Evolutionary conservation across 805 yeast species (phyloP).

Genomic region (Clavispora phyllophila): DNA sequence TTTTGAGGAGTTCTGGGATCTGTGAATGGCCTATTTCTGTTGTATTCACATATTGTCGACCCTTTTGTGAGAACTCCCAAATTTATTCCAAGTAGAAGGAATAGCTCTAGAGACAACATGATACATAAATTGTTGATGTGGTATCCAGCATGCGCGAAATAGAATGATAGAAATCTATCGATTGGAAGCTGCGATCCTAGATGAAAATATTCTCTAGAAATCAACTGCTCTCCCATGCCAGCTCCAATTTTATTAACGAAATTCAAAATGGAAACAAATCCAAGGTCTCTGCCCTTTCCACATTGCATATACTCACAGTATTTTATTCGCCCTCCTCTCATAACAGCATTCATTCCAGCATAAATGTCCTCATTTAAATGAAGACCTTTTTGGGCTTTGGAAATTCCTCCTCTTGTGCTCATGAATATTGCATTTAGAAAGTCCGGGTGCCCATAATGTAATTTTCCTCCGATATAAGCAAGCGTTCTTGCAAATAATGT

Average conservation of each 20-base stretch:
- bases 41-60: constrained; percentile 61
- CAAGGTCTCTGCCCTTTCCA: constrained; percentile 88
- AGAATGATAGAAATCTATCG: constrained; percentile 77
- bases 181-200: constrained; percentile 76
- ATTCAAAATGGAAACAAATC: constrained; percentile 80
- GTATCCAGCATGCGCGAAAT: constrained; percentile 85
- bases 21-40: constrained; percentile 60
- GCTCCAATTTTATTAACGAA: constrained; percentile 88
- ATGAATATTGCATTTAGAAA: constrained; percentile 68
- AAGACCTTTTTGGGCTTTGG: constrained; percentile 81
- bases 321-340: constrained; percentile 84
- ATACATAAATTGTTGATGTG: constrained; percentile 77
- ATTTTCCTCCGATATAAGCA: constrained; percentile 79
- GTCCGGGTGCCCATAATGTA: constrained; percentile 89
- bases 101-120: constrained; percentile 68
- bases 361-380: constrained; percentile 85
- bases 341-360: constrained; percentile 80
- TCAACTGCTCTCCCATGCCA: constrained; percentile 90
- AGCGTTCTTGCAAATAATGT: constrained; percentile 78
- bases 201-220: constrained; percentile 78
- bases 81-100: constrained; percentile 65
- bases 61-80: constrained; percentile 71
- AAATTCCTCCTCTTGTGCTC: constrained; percentile 86
- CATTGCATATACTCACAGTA: constrained; percentile 86
- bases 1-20: constrained; percentile 64